phyloP scores from a whole-genome alignment of 1,284 basidiomycete genomes.

The Malassezia yamatoensis region DNA sequence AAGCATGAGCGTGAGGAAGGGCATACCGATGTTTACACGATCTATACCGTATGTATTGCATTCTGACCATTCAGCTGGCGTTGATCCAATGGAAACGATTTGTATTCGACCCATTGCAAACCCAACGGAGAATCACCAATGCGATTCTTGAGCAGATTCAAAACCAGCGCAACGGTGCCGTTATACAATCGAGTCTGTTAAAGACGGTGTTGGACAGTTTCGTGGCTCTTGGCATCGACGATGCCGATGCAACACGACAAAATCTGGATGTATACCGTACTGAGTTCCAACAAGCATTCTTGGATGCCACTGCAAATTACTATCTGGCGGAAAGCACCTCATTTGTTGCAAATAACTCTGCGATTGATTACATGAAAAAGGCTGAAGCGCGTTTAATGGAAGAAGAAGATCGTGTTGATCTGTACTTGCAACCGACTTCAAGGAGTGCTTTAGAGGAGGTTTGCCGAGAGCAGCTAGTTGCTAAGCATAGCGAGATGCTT shows the following conservation, averaged over 20 bases:
- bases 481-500: slow-evolving; percentile 74
- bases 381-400: slow-evolving; percentile 84
- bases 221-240: slow-evolving; percentile 84
- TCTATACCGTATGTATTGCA: slow-evolving; percentile 73
- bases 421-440: slow-evolving; percentile 68
- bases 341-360: slow-evolving; percentile 78
- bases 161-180: slow-evolving; percentile 85
- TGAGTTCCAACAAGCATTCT: slow-evolving; percentile 80
- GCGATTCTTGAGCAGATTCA: slow-evolving; percentile 82
- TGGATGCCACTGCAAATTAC: slow-evolving; percentile 76
- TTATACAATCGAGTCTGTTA: slow-evolving; percentile 81
- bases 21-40: slow-evolving; percentile 82
- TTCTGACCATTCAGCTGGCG: slow-evolving; percentile 58
- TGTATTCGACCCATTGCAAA: slow-evolving; percentile 78
- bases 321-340: slow-evolving; percentile 82
- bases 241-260: slow-evolving; percentile 76
- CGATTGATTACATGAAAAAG: slow-evolving; percentile 94
- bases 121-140: slow-evolving; percentile 66
- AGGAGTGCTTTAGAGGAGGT: slow-evolving; percentile 60
- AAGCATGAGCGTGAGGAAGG: slow-evolving; percentile 97
- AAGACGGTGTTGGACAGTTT: slow-evolving; percentile 87
- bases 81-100: slow-evolving; percentile 89
- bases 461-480: slow-evolving; percentile 86
- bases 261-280: slow-evolving; percentile 90
- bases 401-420: slow-evolving; percentile 88